Percentiles rank a stretch among this genome's conserved stretches.
These are phyloP conservation scores for Jimgerdemannia lactiflua DNA, from an alignment of 192 early-diverging fungal genomes.

Conservation along the genomic window DNA sequence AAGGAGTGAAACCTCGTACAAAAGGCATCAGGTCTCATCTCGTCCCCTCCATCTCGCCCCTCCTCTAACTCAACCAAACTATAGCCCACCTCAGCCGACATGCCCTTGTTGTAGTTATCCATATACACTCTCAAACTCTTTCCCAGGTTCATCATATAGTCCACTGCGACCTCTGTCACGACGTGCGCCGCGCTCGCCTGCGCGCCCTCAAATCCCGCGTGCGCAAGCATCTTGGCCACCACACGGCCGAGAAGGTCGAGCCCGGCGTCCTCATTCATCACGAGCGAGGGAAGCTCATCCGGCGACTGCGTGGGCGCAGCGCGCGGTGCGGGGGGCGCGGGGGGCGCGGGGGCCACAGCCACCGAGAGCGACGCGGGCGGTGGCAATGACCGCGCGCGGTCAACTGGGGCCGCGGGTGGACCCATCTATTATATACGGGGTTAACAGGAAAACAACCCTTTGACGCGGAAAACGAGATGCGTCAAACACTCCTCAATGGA, in stretches of 20 bases:
- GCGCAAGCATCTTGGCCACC: conserved; percentile 67
- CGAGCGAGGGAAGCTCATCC: conserved; percentile 41
- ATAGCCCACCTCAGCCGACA: conserved; percentile 67
- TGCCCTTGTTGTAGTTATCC: conserved; percentile 69
- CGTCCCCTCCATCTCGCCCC: conserved; percentile 6
- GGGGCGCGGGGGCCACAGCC: not conserved
- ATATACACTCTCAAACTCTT: conserved; percentile 74
- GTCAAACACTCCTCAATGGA: not conserved
- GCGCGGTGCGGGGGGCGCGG: not conserved
- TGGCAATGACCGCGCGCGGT: conserved; percentile 6
- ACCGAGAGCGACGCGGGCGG: not conserved
- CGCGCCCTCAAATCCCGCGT: conserved; percentile 88
- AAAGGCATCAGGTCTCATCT: not conserved
- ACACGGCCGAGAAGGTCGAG: conserved; percentile 60
- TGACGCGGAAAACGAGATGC: not conserved
- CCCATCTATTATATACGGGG: not conserved
- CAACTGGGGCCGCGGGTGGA: not conserved
- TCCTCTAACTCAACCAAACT: not conserved
- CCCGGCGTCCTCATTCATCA: conserved; percentile 54
- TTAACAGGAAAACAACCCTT: too few species aligned
- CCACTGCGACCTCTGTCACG: conserved; percentile 73
- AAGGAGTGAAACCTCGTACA: not conserved
- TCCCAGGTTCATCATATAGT: conserved; percentile 84
- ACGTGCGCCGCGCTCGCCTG: conserved; percentile 61
- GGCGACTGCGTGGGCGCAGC: conserved; percentile 18